Evolutionary conservation across 2,329 filamentous ascomycete species (phyloP), one percentile per base, ranked within the genome.

Genomic region (Penicillium freii): DNA sequence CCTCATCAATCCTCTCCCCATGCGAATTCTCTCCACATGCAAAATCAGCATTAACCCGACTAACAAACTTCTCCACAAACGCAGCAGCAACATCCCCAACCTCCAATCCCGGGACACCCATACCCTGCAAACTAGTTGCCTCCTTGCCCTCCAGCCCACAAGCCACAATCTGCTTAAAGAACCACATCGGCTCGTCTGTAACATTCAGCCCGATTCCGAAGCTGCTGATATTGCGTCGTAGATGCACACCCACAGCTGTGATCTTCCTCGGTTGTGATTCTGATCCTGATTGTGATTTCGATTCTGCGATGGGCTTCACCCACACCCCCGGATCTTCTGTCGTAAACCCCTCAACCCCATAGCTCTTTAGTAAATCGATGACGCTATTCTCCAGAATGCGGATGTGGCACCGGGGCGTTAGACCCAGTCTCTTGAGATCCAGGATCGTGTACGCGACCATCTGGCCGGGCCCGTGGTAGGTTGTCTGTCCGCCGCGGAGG

Each of bases 391-490:
- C 92, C 1, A 99, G 81, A 33, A 92, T 74, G 36, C 85, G 82
- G 6, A 96, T 88, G 75, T 96, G 96, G 60, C 84, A 84, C 19
- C 90, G 80, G 13, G 94, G 88, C 5, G 84, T 87, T 21, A 94
- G 78, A 0, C 78, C 76, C 63, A 91, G 83, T 11, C 83, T 81
- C 54, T 84, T 85, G 56, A 97, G 82, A 73, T 96, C 91, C n/a
- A 96, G 73, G 50, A 97, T 85, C 3, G 93, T 91, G 80, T 96
- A 99, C n/a, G 92, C 85, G 36, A 97, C 90, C 48, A 96, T 77
- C 73, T 99, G 94, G 0, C 93, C 93, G 0, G 93, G 94, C 0
- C 93, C 94, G 72, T 99, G 94, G 78, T 96, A 97, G 3, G 94
- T 97, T 0, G 91, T 92, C 63, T 96, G 86, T 0, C 94, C 94